Conservation (phyloP, 441 rosid species). For the Euphorbia schlechtendalii region DNA sequence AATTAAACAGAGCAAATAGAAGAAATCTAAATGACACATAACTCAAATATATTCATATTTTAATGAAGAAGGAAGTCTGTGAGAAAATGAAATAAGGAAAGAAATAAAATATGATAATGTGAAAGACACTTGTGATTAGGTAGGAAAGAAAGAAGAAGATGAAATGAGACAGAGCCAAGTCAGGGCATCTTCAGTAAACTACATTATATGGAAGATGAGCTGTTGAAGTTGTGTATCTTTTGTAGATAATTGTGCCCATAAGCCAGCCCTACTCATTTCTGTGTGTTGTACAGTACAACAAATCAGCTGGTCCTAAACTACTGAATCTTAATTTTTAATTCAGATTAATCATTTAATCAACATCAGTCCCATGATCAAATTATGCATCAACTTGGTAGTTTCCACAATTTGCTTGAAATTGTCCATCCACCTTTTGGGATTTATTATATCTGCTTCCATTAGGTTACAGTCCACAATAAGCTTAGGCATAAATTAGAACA, state of each 20-base stretch:
- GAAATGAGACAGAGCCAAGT: constrained; percentile 12
- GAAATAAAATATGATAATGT: background rate
- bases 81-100: too few relatives aligned
- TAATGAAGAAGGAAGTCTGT: too few relatives aligned
- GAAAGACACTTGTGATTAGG: background rate
- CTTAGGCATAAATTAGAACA: too few relatives aligned
- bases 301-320: background rate
- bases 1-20: too few relatives aligned
- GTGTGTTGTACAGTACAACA: constrained; percentile 6
- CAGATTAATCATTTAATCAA: background rate
- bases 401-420: background rate
- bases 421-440: background rate
- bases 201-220: constrained; percentile 30
- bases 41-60: too few relatives aligned
- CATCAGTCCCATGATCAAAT: background rate
- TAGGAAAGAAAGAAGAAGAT: constrained; percentile 11
- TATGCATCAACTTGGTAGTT: background rate
- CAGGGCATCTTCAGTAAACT: constrained; percentile 19
- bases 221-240: constrained; percentile 17
- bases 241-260: constrained; percentile 11
- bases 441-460: too few relatives aligned
- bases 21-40: too few relatives aligned
- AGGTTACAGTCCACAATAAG: too few relatives aligned
- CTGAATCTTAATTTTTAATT: background rate
- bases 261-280: constrained; percentile 7